These are phyloP conservation scores for Cyberlindnera samutprakarnensis DNA, from an alignment of 805 yeast species.

Conservation along the genomic window DNA sequence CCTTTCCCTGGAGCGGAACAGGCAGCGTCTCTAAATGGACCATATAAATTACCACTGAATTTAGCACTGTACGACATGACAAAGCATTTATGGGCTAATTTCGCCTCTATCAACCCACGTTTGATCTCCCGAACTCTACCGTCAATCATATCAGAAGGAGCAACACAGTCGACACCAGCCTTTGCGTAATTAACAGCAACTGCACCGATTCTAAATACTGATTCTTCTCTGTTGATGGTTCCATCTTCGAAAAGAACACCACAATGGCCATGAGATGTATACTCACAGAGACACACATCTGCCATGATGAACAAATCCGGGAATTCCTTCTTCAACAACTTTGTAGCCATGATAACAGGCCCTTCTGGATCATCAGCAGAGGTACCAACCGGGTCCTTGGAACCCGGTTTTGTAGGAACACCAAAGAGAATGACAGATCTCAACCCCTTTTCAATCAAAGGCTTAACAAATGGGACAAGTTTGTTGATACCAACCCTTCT, in stretches of 20 bases:
- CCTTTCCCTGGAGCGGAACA: conserved; percentile 86
- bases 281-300: conserved; percentile 95
- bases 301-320: conserved; percentile 85
- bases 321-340: conserved; percentile 51
- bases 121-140: conserved; percentile 90
- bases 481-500: conserved; percentile 80
- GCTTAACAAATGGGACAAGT: conserved; percentile 60
- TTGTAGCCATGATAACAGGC: conserved; percentile 81
- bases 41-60: conserved; percentile 84
- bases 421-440: conserved; percentile 87
- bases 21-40: conserved; percentile 98
- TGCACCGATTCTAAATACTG: conserved; percentile 81
- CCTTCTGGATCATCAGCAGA: conserved; percentile 95
- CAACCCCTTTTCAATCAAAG: conserved; percentile 74
- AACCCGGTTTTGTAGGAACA: conserved; percentile 69
- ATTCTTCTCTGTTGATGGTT: conserved; percentile 60
- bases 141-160: conserved; percentile 97
- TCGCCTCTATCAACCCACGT: conserved; percentile 69
- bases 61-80: conserved; percentile 94
- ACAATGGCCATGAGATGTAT: conserved; percentile 97
- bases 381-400: conserved; percentile 76
- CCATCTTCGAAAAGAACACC: conserved; percentile 89
- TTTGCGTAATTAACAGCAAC: conserved; percentile 92
- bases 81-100: conserved; percentile 80
- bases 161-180: conserved; percentile 94